Conservation (phyloP, 2,329 filamentous ascomycete genomes). For the Claviceps cyperi region DNA sequence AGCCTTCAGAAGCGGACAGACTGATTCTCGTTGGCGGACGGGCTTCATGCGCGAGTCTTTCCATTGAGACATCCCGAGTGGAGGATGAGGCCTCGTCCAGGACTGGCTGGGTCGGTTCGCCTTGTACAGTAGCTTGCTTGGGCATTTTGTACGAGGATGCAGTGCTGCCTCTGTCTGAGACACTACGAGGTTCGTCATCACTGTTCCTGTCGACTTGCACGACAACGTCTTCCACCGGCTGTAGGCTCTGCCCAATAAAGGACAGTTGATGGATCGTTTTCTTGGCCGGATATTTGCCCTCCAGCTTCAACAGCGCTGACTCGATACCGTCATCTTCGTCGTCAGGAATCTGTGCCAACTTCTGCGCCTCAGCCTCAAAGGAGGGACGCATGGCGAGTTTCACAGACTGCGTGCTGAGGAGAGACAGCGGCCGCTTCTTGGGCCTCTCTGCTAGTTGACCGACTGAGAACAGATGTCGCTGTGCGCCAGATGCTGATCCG, state of each 20-base stretch:
- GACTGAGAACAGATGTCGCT: slow-evolving; percentile 37
- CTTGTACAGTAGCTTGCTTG: background rate
- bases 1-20: slow-evolving; percentile 44
- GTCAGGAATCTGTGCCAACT: slow-evolving; percentile 77
- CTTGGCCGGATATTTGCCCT: slow-evolving; percentile 60
- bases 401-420: slow-evolving; percentile 48
- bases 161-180: too few relatives aligned
- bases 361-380: slow-evolving; percentile 78
- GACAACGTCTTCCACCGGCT: background rate
- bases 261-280: slow-evolving; percentile 27
- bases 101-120: slow-evolving; percentile 2
- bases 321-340: slow-evolving; percentile 72
- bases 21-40: slow-evolving; percentile 20
- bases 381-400: slow-evolving; percentile 54
- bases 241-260: slow-evolving; percentile 10
- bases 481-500: slow-evolving; percentile 9
- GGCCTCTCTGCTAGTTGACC: slow-evolving; percentile 40
- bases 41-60: slow-evolving; percentile 10
- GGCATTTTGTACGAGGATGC: background rate
- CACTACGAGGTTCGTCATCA: background rate
- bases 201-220: background rate
- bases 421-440: slow-evolving; percentile 31
- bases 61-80: slow-evolving; percentile 7
- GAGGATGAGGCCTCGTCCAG: background rate
- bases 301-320: slow-evolving; percentile 80